Percentiles rank a stretch among this genome's conserved stretches.
Conservation (phyloP, 768 basidiomycete genomes). For the Mycena galopus region DNA sequence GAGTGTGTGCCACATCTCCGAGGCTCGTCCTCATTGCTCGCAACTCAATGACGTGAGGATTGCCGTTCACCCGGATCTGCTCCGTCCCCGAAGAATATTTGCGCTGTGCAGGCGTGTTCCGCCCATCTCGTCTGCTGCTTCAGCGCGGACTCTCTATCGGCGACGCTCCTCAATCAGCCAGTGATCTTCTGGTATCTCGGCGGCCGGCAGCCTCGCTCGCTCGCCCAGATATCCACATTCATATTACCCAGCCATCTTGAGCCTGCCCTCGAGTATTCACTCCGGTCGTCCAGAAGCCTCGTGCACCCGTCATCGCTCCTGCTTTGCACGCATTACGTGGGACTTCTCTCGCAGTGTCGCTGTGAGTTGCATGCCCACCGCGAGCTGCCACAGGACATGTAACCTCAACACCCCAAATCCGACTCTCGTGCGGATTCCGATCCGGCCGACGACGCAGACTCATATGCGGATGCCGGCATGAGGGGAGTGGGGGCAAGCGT, state of each 20-base stretch:
- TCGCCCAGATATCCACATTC: not conserved
- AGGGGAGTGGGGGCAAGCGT: too few relatives aligned
- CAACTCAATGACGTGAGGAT: not conserved
- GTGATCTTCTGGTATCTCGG: not conserved
- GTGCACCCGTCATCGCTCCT: not conserved
- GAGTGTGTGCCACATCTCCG: not conserved
- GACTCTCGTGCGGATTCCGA: not conserved
- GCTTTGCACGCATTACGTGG: not conserved
- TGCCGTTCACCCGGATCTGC: not conserved
- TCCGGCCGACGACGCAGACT: not conserved
- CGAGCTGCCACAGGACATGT: not conserved
- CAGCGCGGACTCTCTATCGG: not conserved
- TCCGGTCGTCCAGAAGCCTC: not conserved
- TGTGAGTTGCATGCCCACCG: too few relatives aligned
- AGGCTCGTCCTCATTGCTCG: not conserved
- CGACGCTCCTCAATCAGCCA: not conserved
- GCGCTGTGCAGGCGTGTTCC: not conserved
- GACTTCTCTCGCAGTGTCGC: not conserved
- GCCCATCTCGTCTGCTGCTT: not conserved
- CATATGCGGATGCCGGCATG: not conserved
- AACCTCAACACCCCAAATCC: not conserved
- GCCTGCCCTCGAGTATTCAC: not conserved
- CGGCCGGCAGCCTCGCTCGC: not conserved
- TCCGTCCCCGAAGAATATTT: not conserved
- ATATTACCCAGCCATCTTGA: not conserved